Evolutionary conservation across 139 green algal species (phyloP).

Genomic region (Picochlorum sp.): DNA sequence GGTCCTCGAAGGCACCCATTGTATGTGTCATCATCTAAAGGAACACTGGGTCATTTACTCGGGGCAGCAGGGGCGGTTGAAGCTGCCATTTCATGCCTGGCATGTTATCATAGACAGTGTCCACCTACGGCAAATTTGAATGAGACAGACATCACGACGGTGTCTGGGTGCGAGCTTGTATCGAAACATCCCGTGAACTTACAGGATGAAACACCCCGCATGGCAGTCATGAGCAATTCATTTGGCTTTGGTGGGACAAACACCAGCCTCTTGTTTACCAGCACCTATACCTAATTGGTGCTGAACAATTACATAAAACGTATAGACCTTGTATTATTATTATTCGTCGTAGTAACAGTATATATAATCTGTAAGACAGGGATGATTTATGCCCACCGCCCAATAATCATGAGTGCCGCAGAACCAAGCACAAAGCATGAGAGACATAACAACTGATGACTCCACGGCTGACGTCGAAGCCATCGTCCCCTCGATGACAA

Average conservation of each 20-base stretch:
- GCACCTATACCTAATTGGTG: not conserved
- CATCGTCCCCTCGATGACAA: not conserved
- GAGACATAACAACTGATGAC: conserved; percentile 7
- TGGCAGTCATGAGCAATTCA: conserved; percentile 75
- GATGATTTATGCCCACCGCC: too few relatives aligned
- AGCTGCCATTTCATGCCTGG: conserved; percentile 63
- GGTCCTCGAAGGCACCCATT: not conserved
- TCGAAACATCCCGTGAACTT: too few relatives aligned
- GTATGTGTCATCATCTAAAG: conserved; percentile 76
- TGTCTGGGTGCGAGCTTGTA: conserved; percentile 3
- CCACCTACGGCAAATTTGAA: conserved; percentile 77
- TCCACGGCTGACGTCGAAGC: not conserved
- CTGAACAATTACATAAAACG: too few relatives aligned
- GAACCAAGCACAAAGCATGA: not conserved
- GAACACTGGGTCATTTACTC: conserved; percentile 85
- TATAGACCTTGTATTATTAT: too few relatives aligned
- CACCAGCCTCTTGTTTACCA: conserved; percentile 62
- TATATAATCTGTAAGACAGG: too few relatives aligned
- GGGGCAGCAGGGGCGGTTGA: conserved; percentile 85
- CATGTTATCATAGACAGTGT: conserved; percentile 44
- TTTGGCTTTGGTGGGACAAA: conserved; percentile 97
- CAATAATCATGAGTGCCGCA: too few relatives aligned
- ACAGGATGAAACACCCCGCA: not conserved
- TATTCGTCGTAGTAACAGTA: too few relatives aligned
- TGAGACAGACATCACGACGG: conserved; percentile 37